Evolutionary conservation across 2,329 filamentous ascomycete species (phyloP).

Genomic region (Fusarium sp.): DNA sequence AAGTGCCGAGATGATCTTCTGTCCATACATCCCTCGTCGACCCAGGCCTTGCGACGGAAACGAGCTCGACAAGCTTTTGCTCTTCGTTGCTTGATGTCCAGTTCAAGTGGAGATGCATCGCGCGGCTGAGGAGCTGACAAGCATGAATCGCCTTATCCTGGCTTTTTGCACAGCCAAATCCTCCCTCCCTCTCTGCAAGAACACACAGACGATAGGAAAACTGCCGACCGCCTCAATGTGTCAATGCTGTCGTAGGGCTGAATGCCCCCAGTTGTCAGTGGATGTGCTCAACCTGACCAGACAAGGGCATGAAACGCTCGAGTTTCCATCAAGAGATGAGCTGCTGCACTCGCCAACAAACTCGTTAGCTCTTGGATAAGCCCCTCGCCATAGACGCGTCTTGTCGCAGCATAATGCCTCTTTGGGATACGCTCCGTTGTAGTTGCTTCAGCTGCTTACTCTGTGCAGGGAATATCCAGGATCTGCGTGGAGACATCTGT

Average conservation of each 20-base stretch:
- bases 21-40: not conserved
- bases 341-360: not conserved
- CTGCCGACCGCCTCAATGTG: not conserved
- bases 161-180: not conserved
- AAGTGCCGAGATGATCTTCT: not conserved
- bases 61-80: not conserved
- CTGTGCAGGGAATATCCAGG: not conserved
- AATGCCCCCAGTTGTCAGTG: not conserved
- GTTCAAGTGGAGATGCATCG: not conserved
- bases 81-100: not conserved
- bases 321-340: not conserved
- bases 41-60: not conserved
- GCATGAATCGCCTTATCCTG: not conserved
- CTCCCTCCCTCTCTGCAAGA: not conserved
- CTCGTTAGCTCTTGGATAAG: not conserved
- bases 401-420: not conserved
- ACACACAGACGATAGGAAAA: not conserved
- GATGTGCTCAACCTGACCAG: not conserved
- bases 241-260: not conserved
- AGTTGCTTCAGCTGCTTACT: conserved; percentile 3
- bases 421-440: not conserved
- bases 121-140: not conserved
- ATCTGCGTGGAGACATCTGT: not conserved
- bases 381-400: not conserved
- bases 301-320: not conserved